These are phyloP conservation scores for Paraphaeosphaeria sporulosa DNA, from an alignment of 2,329 filamentous ascomycete species.

Conservation along the genomic window DNA sequence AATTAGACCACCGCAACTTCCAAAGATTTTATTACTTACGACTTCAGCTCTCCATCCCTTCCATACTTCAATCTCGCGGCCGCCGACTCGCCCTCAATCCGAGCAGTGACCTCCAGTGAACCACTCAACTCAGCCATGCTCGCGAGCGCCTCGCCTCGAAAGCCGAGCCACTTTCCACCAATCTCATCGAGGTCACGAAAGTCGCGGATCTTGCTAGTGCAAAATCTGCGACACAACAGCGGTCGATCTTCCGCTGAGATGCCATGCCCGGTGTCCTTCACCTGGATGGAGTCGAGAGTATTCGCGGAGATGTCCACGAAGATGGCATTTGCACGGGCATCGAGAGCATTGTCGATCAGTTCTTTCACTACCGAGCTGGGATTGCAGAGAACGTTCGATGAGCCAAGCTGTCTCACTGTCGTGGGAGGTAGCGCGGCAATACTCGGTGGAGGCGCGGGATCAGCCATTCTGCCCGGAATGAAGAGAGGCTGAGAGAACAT, in stretches of 20 bases:
- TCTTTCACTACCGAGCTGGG: conserved; percentile 74
- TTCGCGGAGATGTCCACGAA: conserved; percentile 71
- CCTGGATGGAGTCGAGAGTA: conserved; percentile 72
- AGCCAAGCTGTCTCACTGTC: conserved; percentile 64
- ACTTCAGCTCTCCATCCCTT: conserved; percentile 57
- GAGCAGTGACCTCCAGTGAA: conserved; percentile 67
- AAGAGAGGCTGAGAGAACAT: not conserved
- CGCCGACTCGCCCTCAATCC: conserved; percentile 66
- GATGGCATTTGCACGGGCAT: conserved; percentile 72
- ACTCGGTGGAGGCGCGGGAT: conserved; percentile 17
- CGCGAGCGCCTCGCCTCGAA: conserved; percentile 77
- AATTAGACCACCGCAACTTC: not conserved
- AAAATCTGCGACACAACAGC: conserved; percentile 68
- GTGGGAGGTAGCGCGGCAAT: conserved; percentile 53
- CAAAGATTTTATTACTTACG: conserved; percentile 35
- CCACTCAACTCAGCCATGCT: conserved; percentile 68
- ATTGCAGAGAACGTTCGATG: conserved; percentile 66
- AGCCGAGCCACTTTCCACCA: conserved; percentile 71
- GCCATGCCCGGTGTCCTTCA: conserved; percentile 72
- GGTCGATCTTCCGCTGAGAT: conserved; percentile 69
- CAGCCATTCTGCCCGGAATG: conserved; percentile 20
- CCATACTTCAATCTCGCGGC: conserved; percentile 63
- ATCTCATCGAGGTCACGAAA: conserved; percentile 67
- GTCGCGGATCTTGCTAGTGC: conserved; percentile 76
- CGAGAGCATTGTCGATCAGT: conserved; percentile 78